Evolutionary conservation across 768 basidiomycete genomes (phyloP).

Genomic region (Serendipita sp.): DNA sequence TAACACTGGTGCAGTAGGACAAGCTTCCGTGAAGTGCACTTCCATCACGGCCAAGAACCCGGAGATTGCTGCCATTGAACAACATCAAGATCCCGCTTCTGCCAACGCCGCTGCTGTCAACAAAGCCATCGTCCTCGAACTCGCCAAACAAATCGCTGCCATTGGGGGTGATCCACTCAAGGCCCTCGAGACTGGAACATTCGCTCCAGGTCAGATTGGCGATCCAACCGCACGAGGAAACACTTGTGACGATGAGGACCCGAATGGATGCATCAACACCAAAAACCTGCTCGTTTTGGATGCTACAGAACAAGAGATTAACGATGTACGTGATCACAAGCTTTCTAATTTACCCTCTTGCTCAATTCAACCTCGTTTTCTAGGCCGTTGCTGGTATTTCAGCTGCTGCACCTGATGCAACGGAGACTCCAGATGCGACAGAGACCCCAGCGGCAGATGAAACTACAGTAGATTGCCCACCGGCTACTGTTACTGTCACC

Average conservation of each 20-base stretch:
- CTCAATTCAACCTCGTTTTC: background rate
- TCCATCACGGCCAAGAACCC: constrained; percentile 40
- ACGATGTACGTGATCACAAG: constrained; percentile 20
- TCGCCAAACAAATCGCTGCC: constrained; percentile 46
- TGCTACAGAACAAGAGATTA: constrained; percentile 40
- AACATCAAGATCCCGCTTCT: constrained; percentile 54
- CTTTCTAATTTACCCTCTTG: background rate
- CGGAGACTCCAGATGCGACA: background rate
- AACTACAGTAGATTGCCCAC: background rate
- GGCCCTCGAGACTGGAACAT: constrained; percentile 44
- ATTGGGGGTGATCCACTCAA: constrained; percentile 45
- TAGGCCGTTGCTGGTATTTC: constrained; percentile 10
- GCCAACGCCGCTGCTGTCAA: constrained; percentile 37
- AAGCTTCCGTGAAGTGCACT: constrained; percentile 31
- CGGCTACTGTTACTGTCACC: constrained; percentile 8
- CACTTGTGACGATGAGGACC: constrained; percentile 36
- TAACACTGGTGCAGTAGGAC: constrained; percentile 42
- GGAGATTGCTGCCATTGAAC: constrained; percentile 46
- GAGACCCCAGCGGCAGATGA: constrained; percentile 1
- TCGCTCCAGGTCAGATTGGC: constrained; percentile 35
- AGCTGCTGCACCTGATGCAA: background rate
- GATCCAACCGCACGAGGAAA: constrained; percentile 41
- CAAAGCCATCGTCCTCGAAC: constrained; percentile 44
- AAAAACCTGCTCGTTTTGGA: constrained; percentile 40
- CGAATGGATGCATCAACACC: constrained; percentile 44